Evolutionary conservation across 306 rosid species (phyloP).

Genomic region (Quercus variabilis): DNA sequence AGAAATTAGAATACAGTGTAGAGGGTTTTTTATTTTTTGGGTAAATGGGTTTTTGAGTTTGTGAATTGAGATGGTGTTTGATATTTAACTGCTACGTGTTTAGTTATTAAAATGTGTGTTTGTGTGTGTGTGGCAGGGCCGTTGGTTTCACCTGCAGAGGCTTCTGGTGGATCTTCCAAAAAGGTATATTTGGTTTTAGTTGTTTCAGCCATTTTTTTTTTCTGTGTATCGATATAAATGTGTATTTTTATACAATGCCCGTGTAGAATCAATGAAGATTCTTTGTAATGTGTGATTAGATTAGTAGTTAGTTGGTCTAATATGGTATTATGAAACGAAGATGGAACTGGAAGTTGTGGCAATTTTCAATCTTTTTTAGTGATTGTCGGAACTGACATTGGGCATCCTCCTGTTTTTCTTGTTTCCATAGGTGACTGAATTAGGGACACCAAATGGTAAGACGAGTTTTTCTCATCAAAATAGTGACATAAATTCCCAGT

Average conservation of each 20-base stretch:
- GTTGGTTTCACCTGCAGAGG: conserved; percentile 42
- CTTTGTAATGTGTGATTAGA: conserved; percentile 1
- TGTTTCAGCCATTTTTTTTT: background rate
- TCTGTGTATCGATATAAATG: background rate
- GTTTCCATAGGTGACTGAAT: conserved; percentile 50
- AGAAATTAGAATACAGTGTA: background rate
- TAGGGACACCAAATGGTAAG: conserved; percentile 30
- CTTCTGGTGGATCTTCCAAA: conserved; percentile 51
- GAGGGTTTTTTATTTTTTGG: background rate
- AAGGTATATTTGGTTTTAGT: conserved; percentile 42
- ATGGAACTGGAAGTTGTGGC: background rate
- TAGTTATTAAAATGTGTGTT: too few species aligned
- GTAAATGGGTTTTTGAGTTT: background rate
- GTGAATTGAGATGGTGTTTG: background rate
- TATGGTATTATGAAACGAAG: background rate
- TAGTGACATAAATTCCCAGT: conserved; percentile 37
- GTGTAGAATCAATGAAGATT: background rate
- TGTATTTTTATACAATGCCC: background rate
- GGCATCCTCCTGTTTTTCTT: background rate
- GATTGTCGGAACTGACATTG: background rate
- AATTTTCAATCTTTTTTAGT: conserved; percentile 7
- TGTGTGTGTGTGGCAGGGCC: conserved; percentile 45
- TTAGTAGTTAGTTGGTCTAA: conserved; percentile 2
- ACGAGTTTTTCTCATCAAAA: conserved; percentile 37
- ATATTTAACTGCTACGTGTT: background rate